phyloP scores from a whole-genome alignment of 2,329 filamentous ascomycete species.

The Colletotrichum liriopes region DNA sequence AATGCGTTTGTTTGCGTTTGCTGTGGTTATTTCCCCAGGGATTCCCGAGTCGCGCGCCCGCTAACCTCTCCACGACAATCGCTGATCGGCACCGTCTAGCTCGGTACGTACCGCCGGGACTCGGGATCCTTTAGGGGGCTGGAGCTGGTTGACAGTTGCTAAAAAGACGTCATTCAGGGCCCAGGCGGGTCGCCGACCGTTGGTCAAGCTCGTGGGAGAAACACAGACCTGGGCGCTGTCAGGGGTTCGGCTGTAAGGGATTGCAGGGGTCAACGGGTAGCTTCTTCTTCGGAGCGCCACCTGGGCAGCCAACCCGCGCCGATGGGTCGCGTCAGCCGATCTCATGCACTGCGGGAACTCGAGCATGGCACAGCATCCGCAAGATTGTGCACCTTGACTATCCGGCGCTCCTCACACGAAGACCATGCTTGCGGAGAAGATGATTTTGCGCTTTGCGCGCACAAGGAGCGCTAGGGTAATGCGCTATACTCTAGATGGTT shows the following conservation, averaged over 20 bases:
- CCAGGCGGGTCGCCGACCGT: constrained; percentile 2
- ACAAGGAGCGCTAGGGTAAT: not conserved
- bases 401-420: not conserved
- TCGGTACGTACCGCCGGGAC: constrained; percentile 6
- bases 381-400: not conserved
- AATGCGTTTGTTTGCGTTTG: constrained; percentile 18
- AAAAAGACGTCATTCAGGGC: constrained; percentile 25
- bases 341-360: constrained; percentile 17
- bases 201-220: constrained; percentile 22
- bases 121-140: not conserved
- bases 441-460: not conserved
- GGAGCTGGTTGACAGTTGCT: constrained; percentile 14
- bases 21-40: not conserved
- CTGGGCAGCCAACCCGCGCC: constrained; percentile 11
- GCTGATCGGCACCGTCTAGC: not conserved
- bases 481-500: not conserved
- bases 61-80: not conserved
- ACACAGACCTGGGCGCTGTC: constrained; percentile 16
- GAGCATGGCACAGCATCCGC: not conserved
- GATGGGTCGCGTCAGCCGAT: not conserved
- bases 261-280: constrained; percentile 27
- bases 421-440: not conserved
- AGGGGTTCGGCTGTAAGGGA: constrained; percentile 25
- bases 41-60: not conserved
- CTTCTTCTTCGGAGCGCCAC: not conserved